Conservation (phyloP, 169 alveolate genomes). For the Plasmodium gaboni region DNA sequence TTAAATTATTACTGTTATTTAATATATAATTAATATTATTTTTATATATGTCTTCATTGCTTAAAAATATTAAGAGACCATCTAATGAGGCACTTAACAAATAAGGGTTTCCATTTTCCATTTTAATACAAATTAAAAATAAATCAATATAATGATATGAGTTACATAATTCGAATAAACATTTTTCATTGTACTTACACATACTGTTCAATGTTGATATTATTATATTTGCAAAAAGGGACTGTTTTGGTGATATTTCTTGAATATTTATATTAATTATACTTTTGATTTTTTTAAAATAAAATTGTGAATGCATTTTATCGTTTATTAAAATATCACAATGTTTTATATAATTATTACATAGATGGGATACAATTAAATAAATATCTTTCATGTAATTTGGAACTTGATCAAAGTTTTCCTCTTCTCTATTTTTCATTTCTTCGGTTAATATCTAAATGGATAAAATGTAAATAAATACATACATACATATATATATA, state of each 20-base stretch:
- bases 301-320: slow-evolving; percentile 43
- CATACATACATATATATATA: background rate
- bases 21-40: slow-evolving; percentile 67
- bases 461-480: background rate
- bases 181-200: slow-evolving; percentile 21
- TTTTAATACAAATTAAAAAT: slow-evolving; percentile 52
- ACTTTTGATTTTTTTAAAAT: slow-evolving; percentile 49
- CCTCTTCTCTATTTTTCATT: slow-evolving; percentile 21
- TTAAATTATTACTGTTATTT: slow-evolving; percentile 54
- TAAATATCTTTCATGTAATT: slow-evolving; percentile 9
- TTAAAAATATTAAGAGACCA: slow-evolving; percentile 47
- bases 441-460: slow-evolving; percentile 44
- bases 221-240: slow-evolving; percentile 37
- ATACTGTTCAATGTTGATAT: slow-evolving; percentile 38
- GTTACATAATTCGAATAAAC: slow-evolving; percentile 50
- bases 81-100: slow-evolving; percentile 59
- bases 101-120: slow-evolving; percentile 55
- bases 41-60: slow-evolving; percentile 59
- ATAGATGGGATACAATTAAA: slow-evolving; percentile 26
- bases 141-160: slow-evolving; percentile 50
- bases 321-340: slow-evolving; percentile 58
- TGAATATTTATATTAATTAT: slow-evolving; percentile 23
- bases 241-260: slow-evolving; percentile 12
- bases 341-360: slow-evolving; percentile 38
- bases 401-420: slow-evolving; percentile 39